Percentiles rank a stretch among this genome's conserved stretches.
phyloP scores from a whole-genome alignment of 306 rosid species.

The Prunus kanzakura region DNA sequence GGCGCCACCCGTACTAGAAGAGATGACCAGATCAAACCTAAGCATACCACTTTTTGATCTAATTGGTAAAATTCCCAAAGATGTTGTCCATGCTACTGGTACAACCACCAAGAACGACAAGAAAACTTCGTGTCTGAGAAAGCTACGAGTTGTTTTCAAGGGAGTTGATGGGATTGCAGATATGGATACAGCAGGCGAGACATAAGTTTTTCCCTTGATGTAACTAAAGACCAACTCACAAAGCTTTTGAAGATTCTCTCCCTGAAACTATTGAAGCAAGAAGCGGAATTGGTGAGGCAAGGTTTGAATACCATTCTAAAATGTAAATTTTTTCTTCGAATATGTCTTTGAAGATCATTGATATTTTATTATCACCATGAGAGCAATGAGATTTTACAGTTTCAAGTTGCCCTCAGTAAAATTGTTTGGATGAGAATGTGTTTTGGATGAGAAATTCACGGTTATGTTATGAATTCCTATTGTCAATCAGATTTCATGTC shows the following conservation, averaged over 20 bases:
- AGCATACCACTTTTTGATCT: constrained; percentile 54
- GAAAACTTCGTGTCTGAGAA: constrained; percentile 58
- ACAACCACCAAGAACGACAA: constrained; percentile 51
- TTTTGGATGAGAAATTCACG: not conserved
- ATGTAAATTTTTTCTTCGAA: constrained; percentile 20
- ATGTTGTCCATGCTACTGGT: constrained; percentile 75
- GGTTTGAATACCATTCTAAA: constrained; percentile 27
- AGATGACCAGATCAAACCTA: constrained; percentile 92
- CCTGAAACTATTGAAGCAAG: constrained; percentile 14
- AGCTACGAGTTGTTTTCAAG: constrained; percentile 69
- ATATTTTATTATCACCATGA: not conserved
- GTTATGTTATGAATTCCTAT: not conserved
- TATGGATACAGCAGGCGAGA: constrained; percentile 88
- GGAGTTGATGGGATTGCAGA: constrained; percentile 83
- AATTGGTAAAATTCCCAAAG: constrained; percentile 69
- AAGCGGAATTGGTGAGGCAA: constrained; percentile 33
- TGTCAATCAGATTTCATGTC: not conserved
- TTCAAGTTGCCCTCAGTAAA: not conserved
- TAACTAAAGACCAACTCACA: constrained; percentile 5
- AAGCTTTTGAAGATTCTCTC: constrained; percentile 25
- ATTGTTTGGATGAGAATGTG: not conserved
- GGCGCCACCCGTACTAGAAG: constrained; percentile 93
- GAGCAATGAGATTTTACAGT: constrained; percentile 13
- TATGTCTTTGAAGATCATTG: constrained; percentile 1
- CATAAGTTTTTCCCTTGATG: constrained; percentile 30